A percentile compares a stretch with the other conserved stretches of the same genome.
phyloP scores from a whole-genome alignment of 495 filamentous ascomycete genomes.

The Acidomyces sp. region DNA sequence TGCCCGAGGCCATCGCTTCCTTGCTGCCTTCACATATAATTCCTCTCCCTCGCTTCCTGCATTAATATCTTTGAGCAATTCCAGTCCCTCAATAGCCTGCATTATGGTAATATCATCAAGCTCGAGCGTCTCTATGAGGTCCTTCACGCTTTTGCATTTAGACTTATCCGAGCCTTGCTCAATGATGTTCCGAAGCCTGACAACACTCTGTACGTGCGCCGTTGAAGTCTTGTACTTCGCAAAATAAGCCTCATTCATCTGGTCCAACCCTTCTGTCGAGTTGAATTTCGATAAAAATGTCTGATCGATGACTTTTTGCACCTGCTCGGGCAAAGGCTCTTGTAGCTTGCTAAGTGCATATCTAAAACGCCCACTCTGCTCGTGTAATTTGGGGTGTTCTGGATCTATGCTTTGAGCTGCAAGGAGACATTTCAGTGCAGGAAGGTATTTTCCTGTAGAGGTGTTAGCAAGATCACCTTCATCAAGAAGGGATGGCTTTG shows the following conservation, averaged over 20 bases:
- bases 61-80: conserved; percentile 48
- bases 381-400: conserved; percentile 61
- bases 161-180: conserved; percentile 35
- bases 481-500: conserved; percentile 24
- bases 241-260: conserved; percentile 56
- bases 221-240: conserved; percentile 49
- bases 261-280: conserved; percentile 38
- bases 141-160: conserved; percentile 44
- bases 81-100: conserved; percentile 47
- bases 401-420: conserved; percentile 56
- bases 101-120: conserved; percentile 41
- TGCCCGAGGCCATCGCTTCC: conserved; percentile 58
- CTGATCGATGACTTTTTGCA: conserved; percentile 51
- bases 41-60: conserved; percentile 37
- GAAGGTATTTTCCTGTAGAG: conserved; percentile 58
- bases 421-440: conserved; percentile 73
- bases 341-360: conserved; percentile 43
- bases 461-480: conserved; percentile 21
- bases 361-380: conserved; percentile 60
- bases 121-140: conserved; percentile 45
- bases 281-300: conserved; percentile 49
- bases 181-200: conserved; percentile 47
- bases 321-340: conserved; percentile 44
- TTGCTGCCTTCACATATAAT: conserved; percentile 50
- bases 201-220: conserved; percentile 47